phyloP scores from a whole-genome alignment of 1,284 basidiomycete genomes.

The Irpex sp. region DNA sequence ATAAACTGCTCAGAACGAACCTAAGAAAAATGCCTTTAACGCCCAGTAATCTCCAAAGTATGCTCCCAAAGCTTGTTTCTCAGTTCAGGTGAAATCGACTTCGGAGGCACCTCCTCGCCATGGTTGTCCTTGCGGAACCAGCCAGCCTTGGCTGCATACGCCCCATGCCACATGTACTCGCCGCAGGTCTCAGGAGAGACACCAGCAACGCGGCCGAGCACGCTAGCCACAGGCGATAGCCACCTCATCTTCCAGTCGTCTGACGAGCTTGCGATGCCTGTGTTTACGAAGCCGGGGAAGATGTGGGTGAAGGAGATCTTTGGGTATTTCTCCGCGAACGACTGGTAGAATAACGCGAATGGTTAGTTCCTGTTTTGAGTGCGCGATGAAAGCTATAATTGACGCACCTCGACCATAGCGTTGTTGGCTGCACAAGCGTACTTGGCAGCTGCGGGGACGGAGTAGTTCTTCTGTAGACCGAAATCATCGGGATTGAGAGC shows the following conservation, averaged over 20 bases:
- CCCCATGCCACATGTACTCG: slow-evolving; percentile 39
- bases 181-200: slow-evolving; percentile 32
- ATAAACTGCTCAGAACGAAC: too few relatives aligned
- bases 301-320: slow-evolving; percentile 30
- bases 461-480: slow-evolving; percentile 30
- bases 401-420: slow-evolving; percentile 12
- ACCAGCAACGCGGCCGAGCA: slow-evolving; percentile 24
- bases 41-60: slow-evolving; percentile 20
- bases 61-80: slow-evolving; percentile 45
- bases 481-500: slow-evolving; percentile 30
- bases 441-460: slow-evolving; percentile 18
- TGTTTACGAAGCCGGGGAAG: slow-evolving; percentile 32
- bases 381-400: too few relatives aligned
- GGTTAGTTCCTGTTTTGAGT: too few relatives aligned
- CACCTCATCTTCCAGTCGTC: slow-evolving; percentile 17
- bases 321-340: slow-evolving; percentile 28
- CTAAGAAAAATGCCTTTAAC: not conserved
- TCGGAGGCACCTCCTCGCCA: slow-evolving; percentile 32
- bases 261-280: slow-evolving; percentile 7
- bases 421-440: slow-evolving; percentile 31
- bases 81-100: slow-evolving; percentile 36
- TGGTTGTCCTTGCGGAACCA: slow-evolving; percentile 31
- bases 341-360: slow-evolving; percentile 10
- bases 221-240: slow-evolving; percentile 22
- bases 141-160: slow-evolving; percentile 29